Evolutionary conservation across 257 asterid genomes (phyloP), one percentile per base, ranked within the genome.

Genomic region (Nicotiana noctiflora): DNA sequence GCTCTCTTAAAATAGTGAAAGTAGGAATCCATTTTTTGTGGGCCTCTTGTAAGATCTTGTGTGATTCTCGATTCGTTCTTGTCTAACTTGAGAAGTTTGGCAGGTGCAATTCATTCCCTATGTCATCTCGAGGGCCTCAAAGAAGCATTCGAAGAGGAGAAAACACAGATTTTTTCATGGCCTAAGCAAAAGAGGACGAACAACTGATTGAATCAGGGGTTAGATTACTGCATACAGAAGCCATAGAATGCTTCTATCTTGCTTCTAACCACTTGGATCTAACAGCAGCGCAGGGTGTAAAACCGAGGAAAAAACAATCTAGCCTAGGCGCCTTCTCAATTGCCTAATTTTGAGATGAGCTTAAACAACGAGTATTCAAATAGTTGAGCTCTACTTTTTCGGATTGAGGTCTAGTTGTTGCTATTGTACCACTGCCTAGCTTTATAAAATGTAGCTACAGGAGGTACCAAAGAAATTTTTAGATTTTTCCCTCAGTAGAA

Each of bases 131-230:
- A 92, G 90, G 87, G 89, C 92, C 79, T 84, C 87, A 6, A 77
- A 85, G 75, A 91, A 77, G 86, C 98, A 90, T 83, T 81, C 97
- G 4, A 89, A 82, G 92, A 87, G 94, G 86, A 85, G 94, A 83
- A 94, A 90, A 66, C 96, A 91, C 75, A 86, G 98, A 5, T 90
- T 95, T 88, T 89, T 93, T 84, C 98, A 90, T 70, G 95, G 96
- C 59, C 87, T 87, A 55, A 92, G 88, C 88, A 88, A 83, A 83
- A 85, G 70, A 77, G 85, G 86, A 0, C 84, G 88, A 87, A 77
- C 84, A 56, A 46, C 78, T 15, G 78, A 46, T 3, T 40, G 57
- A 68, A 40, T 11, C 37, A 72, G 21, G 19, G 60, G 10, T 70
- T 23, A 23, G 1, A 72, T 23, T 21, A 34, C 23, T 46, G 77